Evolutionary conservation across 75 land plant species (phyloP).

Genomic region (Larix kaempferi): DNA sequence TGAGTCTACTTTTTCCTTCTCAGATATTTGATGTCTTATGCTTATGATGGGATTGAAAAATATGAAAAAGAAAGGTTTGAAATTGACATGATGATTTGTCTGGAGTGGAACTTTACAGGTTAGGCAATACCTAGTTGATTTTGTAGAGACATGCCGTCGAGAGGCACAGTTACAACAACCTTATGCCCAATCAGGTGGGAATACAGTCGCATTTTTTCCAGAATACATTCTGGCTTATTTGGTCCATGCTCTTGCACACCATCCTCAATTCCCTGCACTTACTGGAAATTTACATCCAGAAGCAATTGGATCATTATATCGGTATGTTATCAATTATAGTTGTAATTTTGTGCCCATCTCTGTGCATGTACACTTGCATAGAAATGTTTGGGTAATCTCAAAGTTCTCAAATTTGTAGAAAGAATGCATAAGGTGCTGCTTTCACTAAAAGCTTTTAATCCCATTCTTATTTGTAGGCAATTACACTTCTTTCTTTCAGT

Average conservation of each 20-base stretch:
- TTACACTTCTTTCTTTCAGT: slow-evolving; percentile 67
- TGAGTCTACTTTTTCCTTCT: no score
- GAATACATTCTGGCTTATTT: slow-evolving; percentile 71
- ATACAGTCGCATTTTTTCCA: slow-evolving; percentile 41
- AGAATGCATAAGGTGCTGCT: slow-evolving; percentile 8
- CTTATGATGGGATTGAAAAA: no score
- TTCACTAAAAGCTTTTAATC: not conserved
- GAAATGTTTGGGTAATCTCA: not conserved
- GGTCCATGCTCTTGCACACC: slow-evolving; percentile 86
- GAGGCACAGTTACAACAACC: slow-evolving; percentile 43
- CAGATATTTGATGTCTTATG: no score
- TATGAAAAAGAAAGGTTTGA: no score
- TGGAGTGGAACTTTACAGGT: slow-evolving; percentile 38
- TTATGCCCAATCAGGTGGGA: slow-evolving; percentile 40
- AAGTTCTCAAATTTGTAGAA: slow-evolving; percentile 1
- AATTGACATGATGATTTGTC: not conserved
- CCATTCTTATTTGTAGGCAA: slow-evolving; percentile 48
- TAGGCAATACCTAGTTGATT: slow-evolving; percentile 55
- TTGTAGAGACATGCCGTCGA: slow-evolving; percentile 64
- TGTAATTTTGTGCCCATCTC: not conserved
- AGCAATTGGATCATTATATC: slow-evolving; percentile 61
- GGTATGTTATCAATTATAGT: slow-evolving; percentile 31
- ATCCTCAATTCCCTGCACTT: slow-evolving; percentile 61
- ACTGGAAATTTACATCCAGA: slow-evolving; percentile 50
- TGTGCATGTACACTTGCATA: not conserved